Evolutionary conservation across 257 asterid species (phyloP).

Genomic region (Solanum corneliomulleri): DNA sequence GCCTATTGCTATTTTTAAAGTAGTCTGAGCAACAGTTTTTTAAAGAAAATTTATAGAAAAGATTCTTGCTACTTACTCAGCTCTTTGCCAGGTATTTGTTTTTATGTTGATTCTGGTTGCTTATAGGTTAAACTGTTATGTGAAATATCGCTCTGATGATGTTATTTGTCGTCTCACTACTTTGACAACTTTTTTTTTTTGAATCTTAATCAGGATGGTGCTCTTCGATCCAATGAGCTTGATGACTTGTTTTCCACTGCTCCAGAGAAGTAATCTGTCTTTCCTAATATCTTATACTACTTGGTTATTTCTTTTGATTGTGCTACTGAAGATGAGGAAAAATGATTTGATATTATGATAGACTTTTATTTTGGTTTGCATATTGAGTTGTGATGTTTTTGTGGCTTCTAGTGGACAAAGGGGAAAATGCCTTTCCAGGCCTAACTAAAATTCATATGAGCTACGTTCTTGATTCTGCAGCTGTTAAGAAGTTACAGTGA

Average conservation of each 20-base stretch:
- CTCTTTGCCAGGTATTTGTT: neutral
- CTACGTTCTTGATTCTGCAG: neutral
- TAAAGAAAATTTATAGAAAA: neutral
- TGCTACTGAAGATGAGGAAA: neutral
- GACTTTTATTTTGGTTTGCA: neutral
- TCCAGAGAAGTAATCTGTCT: slow-evolving; percentile 77
- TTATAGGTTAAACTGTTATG: neutral
- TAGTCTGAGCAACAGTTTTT: neutral
- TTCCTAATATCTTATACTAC: neutral
- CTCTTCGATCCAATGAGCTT: slow-evolving; percentile 69
- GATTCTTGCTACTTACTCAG: neutral
- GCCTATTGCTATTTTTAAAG: neutral
- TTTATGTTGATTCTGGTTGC: neutral
- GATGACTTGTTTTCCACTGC: slow-evolving; percentile 96
- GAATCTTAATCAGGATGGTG: slow-evolving; percentile 64
- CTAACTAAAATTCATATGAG: neutral
- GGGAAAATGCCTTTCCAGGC: neutral
- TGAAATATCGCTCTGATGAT: neutral
- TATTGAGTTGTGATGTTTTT: neutral
- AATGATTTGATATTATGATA: neutral
- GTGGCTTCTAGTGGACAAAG: neutral
- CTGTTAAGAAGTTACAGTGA: neutral
- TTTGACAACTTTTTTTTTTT: slow-evolving; percentile 5
- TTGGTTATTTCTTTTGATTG: neutral
- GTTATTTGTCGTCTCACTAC: neutral